Conservation (phyloP, 129 eudicot species). For the Pseudognaphalium luteoalbum region DNA sequence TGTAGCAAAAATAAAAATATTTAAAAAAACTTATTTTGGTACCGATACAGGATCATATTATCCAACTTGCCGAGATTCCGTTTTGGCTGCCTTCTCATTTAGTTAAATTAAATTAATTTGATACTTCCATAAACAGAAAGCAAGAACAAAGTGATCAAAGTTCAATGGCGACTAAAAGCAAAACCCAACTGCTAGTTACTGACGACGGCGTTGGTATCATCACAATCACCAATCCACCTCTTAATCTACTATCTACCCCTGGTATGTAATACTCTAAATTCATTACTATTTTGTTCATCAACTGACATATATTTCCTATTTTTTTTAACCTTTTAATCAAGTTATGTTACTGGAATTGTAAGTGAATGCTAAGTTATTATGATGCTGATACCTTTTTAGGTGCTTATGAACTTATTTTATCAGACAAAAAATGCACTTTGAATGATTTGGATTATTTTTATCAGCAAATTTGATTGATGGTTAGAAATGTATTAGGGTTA, state of each 20-base stretch:
- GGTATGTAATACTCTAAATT: constrained; percentile 40
- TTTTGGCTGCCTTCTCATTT: too few relatives aligned
- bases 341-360: too few relatives aligned
- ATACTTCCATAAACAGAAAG: background rate
- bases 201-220: constrained; percentile 74
- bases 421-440: background rate
- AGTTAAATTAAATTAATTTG: too few relatives aligned
- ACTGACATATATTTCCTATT: background rate
- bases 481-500: too few relatives aligned
- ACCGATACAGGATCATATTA: too few relatives aligned
- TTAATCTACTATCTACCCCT: constrained; percentile 68
- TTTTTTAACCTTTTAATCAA: too few relatives aligned
- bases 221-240: constrained; percentile 82
- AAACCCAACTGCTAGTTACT: constrained; percentile 42
- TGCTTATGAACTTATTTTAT: background rate
- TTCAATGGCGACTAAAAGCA: constrained; percentile 13
- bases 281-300: background rate
- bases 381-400: too few relatives aligned
- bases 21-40: too few relatives aligned
- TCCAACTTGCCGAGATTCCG: too few relatives aligned
- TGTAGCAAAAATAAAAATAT: too few relatives aligned
- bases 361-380: too few relatives aligned
- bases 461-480: background rate
- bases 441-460: background rate
- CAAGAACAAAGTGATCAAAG: constrained; percentile 2